Evolutionary conservation across 2,329 filamentous ascomycete genomes (phyloP).

Genomic region (Ilyonectria destructans): DNA sequence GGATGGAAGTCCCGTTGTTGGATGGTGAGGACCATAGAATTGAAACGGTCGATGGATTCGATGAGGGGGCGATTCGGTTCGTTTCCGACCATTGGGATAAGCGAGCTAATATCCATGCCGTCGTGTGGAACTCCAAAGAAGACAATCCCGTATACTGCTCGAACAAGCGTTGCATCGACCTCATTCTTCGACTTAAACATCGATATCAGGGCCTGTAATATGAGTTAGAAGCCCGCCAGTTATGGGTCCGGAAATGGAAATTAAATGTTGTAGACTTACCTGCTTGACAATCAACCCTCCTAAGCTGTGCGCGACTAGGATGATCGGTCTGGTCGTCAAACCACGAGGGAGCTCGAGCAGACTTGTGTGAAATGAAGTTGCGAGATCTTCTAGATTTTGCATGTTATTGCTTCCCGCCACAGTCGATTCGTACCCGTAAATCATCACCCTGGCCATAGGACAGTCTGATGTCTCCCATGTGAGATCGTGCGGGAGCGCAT

Average conservation of each 20-base stretch:
- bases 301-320: slow-evolving; percentile 29
- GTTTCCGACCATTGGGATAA: slow-evolving; percentile 31
- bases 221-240: background rate
- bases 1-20: slow-evolving; percentile 23
- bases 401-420: slow-evolving; percentile 38
- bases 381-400: slow-evolving; percentile 23
- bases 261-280: background rate
- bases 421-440: slow-evolving; percentile 48
- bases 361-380: slow-evolving; percentile 13
- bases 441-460: slow-evolving; percentile 42
- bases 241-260: background rate
- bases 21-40: slow-evolving; percentile 21
- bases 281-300: slow-evolving; percentile 29
- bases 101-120: slow-evolving; percentile 29
- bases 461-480: background rate
- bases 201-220: slow-evolving; percentile 5
- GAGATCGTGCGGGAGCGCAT: slow-evolving; percentile 46
- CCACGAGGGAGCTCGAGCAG: background rate
- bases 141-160: slow-evolving; percentile 21
- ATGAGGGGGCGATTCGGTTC: slow-evolving; percentile 29
- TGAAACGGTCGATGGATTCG: slow-evolving; percentile 19
- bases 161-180: background rate
- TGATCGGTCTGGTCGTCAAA: slow-evolving; percentile 14
- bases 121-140: slow-evolving; percentile 35
- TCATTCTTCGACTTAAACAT: slow-evolving; percentile 20